Evolutionary conservation across 2,329 filamentous ascomycete species (phyloP).

Genomic region (Cladosporium velox): DNA sequence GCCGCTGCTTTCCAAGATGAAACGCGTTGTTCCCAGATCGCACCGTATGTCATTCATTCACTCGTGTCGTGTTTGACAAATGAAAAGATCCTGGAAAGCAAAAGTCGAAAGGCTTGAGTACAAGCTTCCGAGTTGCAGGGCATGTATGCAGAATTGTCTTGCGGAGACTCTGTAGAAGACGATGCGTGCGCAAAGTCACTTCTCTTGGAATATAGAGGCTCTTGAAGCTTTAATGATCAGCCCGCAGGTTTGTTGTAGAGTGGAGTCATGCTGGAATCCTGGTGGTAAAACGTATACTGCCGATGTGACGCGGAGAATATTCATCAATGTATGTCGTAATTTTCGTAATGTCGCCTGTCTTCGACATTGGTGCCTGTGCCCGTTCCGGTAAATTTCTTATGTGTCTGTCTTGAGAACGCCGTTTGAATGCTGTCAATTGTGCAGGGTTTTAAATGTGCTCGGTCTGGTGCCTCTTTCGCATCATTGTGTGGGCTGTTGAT

Average conservation of each 20-base stretch:
- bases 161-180: neutral
- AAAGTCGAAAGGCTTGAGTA: neutral
- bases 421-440: slow-evolving; percentile 8
- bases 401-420: slow-evolving; percentile 6
- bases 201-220: neutral
- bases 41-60: slow-evolving; percentile 18
- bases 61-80: slow-evolving; percentile 15
- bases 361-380: slow-evolving; percentile 6
- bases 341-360: slow-evolving; percentile 17
- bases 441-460: neutral
- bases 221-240: neutral
- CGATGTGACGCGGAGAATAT: slow-evolving; percentile 14
- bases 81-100: neutral
- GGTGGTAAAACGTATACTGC: neutral
- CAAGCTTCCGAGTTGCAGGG: neutral
- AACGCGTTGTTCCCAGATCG: slow-evolving; percentile 2
- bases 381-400: neutral
- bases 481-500: slow-evolving; percentile 1
- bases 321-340: slow-evolving; percentile 17
- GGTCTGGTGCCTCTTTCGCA: neutral
- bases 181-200: neutral
- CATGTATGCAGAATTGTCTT: neutral
- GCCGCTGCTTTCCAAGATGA: slow-evolving; percentile 10
- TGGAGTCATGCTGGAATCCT: slow-evolving; percentile 7
- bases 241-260: neutral